A percentile compares a stretch with the other conserved stretches of the same genome.
Evolutionary conservation across 441 rosid species (phyloP).

Genomic region (Sinapis alba): DNA sequence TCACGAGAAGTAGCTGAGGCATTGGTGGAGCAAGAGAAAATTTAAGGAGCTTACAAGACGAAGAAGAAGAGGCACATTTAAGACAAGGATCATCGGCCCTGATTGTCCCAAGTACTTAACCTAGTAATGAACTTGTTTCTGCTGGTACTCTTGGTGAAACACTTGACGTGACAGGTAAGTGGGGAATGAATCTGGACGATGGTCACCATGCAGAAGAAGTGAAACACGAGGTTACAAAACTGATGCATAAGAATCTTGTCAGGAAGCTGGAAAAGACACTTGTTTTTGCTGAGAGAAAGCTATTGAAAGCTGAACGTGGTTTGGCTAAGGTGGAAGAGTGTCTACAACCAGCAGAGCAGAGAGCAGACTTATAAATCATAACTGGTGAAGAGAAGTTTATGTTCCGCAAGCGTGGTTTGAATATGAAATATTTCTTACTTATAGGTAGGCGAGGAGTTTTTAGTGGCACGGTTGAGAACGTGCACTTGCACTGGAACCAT

Average conservation of each 20-base stretch:
- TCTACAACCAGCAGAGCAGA: no score
- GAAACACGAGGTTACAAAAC: constrained; percentile 67
- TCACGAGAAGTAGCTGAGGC: constrained; percentile 70
- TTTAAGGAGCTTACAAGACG: constrained; percentile 65
- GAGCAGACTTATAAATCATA: no score
- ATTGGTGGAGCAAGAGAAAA: constrained; percentile 72
- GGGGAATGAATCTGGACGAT: constrained; percentile 78
- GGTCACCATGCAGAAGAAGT: constrained; percentile 53
- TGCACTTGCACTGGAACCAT: no score
- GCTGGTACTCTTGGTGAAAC: constrained; percentile 90
- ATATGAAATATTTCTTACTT: no score
- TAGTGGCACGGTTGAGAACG: no score
- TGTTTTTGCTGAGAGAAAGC: constrained; percentile 60
- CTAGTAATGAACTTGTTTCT: constrained; percentile 46
- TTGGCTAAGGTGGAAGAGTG: constrained; percentile 78
- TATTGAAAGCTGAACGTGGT: constrained; percentile 70
- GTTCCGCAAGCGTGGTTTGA: no score
- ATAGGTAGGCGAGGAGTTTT: no score
- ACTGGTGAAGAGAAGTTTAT: constrained; percentile 86
- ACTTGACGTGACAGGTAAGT: constrained; percentile 72
- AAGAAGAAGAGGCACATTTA: constrained; percentile 35
- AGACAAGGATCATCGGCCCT: constrained; percentile 65
- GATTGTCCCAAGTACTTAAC: constrained; percentile 46
- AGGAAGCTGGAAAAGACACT: constrained; percentile 83
- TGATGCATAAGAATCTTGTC: constrained; percentile 64